A percentile compares a stretch with the other conserved stretches of the same genome.
phyloP scores from a whole-genome alignment of 1,139 yeast species.

The Magnusiomyces clavatus region DNA sequence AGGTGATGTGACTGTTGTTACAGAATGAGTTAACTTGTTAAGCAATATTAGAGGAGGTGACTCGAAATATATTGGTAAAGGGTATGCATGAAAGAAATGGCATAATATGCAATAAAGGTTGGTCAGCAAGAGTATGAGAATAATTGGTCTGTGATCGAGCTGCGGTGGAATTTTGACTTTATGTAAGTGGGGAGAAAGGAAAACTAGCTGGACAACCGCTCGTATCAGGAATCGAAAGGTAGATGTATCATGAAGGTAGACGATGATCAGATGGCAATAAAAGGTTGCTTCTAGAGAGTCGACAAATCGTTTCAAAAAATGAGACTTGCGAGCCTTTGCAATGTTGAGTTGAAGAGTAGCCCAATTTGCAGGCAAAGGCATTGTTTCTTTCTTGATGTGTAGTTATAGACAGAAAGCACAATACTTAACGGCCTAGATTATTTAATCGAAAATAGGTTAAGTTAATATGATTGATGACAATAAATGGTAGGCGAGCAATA shows the following conservation, averaged over 20 bases:
- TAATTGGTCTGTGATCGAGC: conserved; percentile 20
- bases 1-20: no score
- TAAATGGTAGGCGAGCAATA: no score
- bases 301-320: no score
- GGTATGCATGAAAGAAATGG: conserved; percentile 15
- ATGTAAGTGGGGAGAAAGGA: conserved; percentile 20
- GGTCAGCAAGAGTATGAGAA: conserved; percentile 18
- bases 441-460: no score
- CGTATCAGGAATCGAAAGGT: conserved; percentile 22
- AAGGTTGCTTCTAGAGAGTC: no score
- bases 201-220: conserved; percentile 20
- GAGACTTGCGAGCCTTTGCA: not conserved
- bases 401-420: no score
- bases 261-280: no score
- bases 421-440: no score
- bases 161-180: conserved; percentile 17
- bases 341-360: not conserved
- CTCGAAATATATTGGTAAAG: conserved; percentile 12
- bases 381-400: not conserved
- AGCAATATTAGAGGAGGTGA: conserved; percentile 10
- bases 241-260: conserved; percentile 10
- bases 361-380: conserved; percentile 1
- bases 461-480: no score
- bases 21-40: not conserved
- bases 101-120: conserved; percentile 17